Base-by-base conservation (phyloP, 257 asterid genomes). In the Eucommia ulmoides region DNA sequence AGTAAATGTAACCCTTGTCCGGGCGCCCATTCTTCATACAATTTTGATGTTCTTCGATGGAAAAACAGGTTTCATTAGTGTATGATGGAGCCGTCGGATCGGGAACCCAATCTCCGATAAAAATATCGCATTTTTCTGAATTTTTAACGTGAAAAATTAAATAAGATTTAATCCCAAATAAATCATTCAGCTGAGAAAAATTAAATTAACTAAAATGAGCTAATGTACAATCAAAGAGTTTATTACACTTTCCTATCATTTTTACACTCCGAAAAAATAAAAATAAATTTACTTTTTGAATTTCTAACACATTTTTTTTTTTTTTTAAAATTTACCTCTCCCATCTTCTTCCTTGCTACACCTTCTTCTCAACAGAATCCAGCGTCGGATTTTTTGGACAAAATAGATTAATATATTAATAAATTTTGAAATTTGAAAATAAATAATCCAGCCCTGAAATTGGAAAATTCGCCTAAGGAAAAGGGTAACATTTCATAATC, bases 1-100 rank as follows among this genome's bases (percentile, higher is more conserved):
- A 86, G 61, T 71, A 68, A 16, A 78, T 44, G 62, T 80, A 86
- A 19, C 56, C 82, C 3, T 59, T 46, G 65, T 86, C 94, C 0
- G 84, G 93, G 50, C 96, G 64, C 2, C 96, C 94, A 52, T 86
- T 86, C 29, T 33, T 80, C 81, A 83, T 72, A 53, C 96, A 86
- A 19, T 86, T 74, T 25, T 86, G 96, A 15, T 80, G 87, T 17
- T 50, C 52, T 56, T 86, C 89, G 25, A 86, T 86, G 0, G 77
- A 52, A 21, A 24, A 42, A 67, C 96, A 86, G 35, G 69, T 80
- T 4, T 29, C 10, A 49, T 78, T 80, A 20, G 89, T 76, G 65
- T 83, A 83, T 57, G 50, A 35, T 50, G 94, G 89, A 45, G 89
- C 87, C 23, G 29, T 49, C 15, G 77, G 57, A 63, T 80, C 82